Evolutionary conservation across 345 rosid genomes (phyloP), one percentile per base, ranked within the genome.

Genomic region (Lepidium didymum): DNA sequence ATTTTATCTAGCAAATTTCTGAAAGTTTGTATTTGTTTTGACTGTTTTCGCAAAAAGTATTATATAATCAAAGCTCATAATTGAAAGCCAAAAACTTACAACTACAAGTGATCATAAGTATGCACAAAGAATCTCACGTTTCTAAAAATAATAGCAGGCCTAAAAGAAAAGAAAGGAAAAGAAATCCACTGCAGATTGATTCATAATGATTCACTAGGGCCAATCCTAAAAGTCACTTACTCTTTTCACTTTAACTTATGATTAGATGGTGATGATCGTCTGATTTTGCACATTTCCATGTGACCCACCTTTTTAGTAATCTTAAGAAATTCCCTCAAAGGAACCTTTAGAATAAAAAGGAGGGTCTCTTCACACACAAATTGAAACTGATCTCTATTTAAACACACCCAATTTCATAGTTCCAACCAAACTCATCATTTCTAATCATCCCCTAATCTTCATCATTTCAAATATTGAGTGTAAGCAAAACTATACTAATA

Each of bases 181-280:
- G 43, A 43, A 38, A 45, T 14, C 31, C 44, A 31, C 19, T 55
- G 70, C 64, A 75, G 75, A 75, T 62, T 75, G 69, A 44, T 46
- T 68, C 40, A 44, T 38, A 62, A 69, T 75, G 70, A 75, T 68
- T 75, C 64, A 68, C 65, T 47, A 38, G 75, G 75, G 70, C 70
- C 66, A 62, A 62, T 46, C 54, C 58, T 41, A 75, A 61, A 75
- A 68, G 74, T 35, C 3, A 55, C 52, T 36, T 53, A 69, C 65
- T 62, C 60, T 68, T 67, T 67, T 61, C 70, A 62, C 78, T 75
- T 75, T 68, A 33, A 50, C 27, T 55, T 49, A 75, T 75, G 70
- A 75, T 75, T 75, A 68, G 74, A 55, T 60, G 78, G 78, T 75
- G 55, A 75, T 75, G 78, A 69, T 75, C 59, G 68, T 68, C 78